Evolutionary conservation across 805 yeast species (phyloP).

Genomic region (Teunomyces kruisii): DNA sequence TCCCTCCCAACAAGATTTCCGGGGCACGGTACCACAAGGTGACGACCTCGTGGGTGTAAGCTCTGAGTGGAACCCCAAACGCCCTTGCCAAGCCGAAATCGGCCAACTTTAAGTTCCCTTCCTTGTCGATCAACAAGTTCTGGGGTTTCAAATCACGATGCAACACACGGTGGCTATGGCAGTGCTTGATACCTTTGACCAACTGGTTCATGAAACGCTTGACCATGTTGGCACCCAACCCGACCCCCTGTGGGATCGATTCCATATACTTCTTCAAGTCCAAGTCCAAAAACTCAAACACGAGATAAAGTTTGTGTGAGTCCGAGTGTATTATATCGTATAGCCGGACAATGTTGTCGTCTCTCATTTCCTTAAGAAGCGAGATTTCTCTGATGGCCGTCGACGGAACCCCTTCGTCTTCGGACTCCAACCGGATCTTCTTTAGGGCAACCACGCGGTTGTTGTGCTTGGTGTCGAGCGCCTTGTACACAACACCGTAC

Average conservation of each 20-base stretch:
- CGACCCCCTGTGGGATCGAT: conserved; percentile 84
- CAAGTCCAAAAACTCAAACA: conserved; percentile 89
- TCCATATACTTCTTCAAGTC: conserved; percentile 98
- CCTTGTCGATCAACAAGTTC: conserved; percentile 89
- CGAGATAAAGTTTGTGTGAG: conserved; percentile 86
- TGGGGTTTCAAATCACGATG: conserved; percentile 98
- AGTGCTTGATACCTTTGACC: conserved; percentile 85
- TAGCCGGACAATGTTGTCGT: conserved; percentile 87
- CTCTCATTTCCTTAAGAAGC: conserved; percentile 86
- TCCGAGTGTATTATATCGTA: conserved; percentile 96
- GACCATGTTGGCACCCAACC: conserved; percentile 86
- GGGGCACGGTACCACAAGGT: conserved; percentile 98
- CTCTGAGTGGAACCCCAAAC: conserved; percentile 94
- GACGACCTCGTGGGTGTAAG: conserved; percentile 97
- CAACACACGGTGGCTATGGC: conserved; percentile 90
- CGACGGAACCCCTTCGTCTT: conserved; percentile 98
- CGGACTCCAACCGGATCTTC: conserved; percentile 92
- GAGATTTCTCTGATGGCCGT: conserved; percentile 98
- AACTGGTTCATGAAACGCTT: conserved; percentile 91
- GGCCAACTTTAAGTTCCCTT: conserved; percentile 71
- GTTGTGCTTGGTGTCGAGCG: conserved; percentile 82
- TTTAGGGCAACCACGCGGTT: conserved; percentile 95
- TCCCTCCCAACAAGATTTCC: conserved; percentile 91
- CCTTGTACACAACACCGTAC: conserved; percentile 97
- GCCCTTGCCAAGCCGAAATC: conserved; percentile 96